Conservation (phyloP, 2,329 filamentous ascomycete genomes). For the Amauroascus verrucosus region DNA sequence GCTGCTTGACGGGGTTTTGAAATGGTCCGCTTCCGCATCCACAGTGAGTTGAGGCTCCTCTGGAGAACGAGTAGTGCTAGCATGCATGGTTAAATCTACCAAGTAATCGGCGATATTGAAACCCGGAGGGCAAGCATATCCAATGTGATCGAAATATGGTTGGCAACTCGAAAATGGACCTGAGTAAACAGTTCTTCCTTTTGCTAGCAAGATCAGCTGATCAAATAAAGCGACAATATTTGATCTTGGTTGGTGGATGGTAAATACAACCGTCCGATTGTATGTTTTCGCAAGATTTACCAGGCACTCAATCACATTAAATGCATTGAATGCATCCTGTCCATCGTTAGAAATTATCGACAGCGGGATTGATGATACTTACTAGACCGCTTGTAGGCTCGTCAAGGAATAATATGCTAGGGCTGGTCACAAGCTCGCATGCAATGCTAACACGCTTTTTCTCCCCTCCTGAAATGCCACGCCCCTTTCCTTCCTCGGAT, state of each 20-base stretch:
- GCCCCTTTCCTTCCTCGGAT: slow-evolving; percentile 85
- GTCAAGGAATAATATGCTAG: slow-evolving; percentile 92
- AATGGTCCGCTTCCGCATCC: slow-evolving; percentile 49
- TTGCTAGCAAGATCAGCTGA: slow-evolving; percentile 78
- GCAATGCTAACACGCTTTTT: slow-evolving; percentile 94
- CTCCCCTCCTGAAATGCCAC: slow-evolving; percentile 93
- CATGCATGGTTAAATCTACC: slow-evolving; percentile 96
- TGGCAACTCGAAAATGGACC: slow-evolving; percentile 84
- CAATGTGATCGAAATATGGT: slow-evolving; percentile 80
- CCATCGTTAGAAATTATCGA: slow-evolving; percentile 33
- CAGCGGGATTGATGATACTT: slow-evolving; percentile 49
- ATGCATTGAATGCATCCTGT: slow-evolving; percentile 85
- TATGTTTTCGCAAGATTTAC: slow-evolving; percentile 93
- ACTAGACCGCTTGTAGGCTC: slow-evolving; percentile 89
- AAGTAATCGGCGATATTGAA: slow-evolving; percentile 99
- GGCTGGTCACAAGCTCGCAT: slow-evolving; percentile 93
- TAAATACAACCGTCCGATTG: slow-evolving; percentile 94
- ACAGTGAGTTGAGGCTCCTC: slow-evolving; percentile 51
- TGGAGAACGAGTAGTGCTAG: slow-evolving; percentile 49
- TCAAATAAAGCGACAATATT: slow-evolving; percentile 98
- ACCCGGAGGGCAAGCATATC: slow-evolving; percentile 85
- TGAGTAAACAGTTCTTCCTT: slow-evolving; percentile 84
- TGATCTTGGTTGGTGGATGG: slow-evolving; percentile 93
- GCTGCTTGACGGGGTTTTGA: slow-evolving; percentile 71
- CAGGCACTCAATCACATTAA: slow-evolving; percentile 93